Percentiles rank a stretch among this genome's conserved stretches.
Conservation (phyloP, 1,139 yeast genomes). For the Suhomyces kunorum region DNA sequence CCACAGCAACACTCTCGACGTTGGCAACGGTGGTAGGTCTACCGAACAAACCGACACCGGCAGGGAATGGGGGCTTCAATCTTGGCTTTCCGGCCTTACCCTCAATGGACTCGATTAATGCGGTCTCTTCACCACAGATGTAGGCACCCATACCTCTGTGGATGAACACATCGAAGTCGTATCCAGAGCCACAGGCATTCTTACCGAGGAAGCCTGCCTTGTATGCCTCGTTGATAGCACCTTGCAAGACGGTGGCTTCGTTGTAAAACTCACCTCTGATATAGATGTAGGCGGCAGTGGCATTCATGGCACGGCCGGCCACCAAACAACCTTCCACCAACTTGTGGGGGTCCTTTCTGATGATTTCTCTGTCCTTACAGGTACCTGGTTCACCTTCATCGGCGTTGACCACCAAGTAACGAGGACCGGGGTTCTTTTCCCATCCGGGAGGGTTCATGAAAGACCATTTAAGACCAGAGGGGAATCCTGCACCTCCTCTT, state of each 20-base stretch:
- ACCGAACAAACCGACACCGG: constrained; percentile 88
- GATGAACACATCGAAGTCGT: constrained; percentile 74
- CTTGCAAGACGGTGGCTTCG: constrained; percentile 70
- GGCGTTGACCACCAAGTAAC: constrained; percentile 84
- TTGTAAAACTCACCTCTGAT: constrained; percentile 87
- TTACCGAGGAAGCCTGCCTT: constrained; percentile 76
- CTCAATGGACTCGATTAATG: constrained; percentile 80
- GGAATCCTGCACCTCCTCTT: constrained; percentile 93
- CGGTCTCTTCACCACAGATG: constrained; percentile 89
- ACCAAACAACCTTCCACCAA: constrained; percentile 84
- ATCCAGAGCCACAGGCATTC: constrained; percentile 85
- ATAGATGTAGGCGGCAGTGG: constrained; percentile 87
- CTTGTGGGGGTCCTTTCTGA: constrained; percentile 88
- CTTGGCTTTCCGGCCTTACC: constrained; percentile 94
- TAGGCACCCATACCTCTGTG: constrained; percentile 94
- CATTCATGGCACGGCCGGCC: constrained; percentile 90
- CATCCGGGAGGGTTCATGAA: constrained; percentile 95
- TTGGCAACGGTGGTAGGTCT: constrained; percentile 88
- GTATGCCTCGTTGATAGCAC: constrained; percentile 84
- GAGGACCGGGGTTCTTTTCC: constrained; percentile 84
- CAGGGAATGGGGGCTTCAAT: constrained; percentile 92
- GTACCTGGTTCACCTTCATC: constrained; percentile 96
- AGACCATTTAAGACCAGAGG: constrained; percentile 87
- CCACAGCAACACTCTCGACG: constrained; percentile 86
- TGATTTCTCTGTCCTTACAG: constrained; percentile 86